These are phyloP conservation scores for Fonsecaea nubica DNA, from an alignment of 2,329 filamentous ascomycete species.

Conservation along the genomic window DNA sequence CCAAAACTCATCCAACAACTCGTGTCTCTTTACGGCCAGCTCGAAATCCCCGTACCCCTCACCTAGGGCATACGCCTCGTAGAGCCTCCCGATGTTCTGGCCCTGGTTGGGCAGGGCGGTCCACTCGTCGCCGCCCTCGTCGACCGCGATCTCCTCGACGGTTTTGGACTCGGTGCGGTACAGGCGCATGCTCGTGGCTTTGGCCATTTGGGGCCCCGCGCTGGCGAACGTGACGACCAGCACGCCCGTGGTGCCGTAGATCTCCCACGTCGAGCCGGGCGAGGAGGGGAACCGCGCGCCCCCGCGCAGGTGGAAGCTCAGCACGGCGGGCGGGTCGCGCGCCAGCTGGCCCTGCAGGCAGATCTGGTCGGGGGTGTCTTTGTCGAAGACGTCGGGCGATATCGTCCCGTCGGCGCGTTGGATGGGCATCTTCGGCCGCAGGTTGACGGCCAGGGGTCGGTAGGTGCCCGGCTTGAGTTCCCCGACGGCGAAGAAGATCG, in stretches of 20 bases:
- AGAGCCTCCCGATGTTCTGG: conserved; percentile 61
- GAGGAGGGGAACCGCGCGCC: conserved; percentile 37
- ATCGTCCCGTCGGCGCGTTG: conserved; percentile 34
- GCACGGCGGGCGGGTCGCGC: conserved; percentile 30
- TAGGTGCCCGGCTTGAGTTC: conserved; percentile 37
- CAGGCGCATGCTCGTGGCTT: conserved; percentile 56
- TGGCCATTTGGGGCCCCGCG: conserved; percentile 47
- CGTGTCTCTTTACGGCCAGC: conserved; percentile 55
- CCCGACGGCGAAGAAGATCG: conserved; percentile 37
- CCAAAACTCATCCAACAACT: conserved; percentile 52
- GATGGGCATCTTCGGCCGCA: conserved; percentile 35
- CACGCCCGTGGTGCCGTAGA: conserved; percentile 48
- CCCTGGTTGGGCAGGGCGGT: conserved; percentile 54
- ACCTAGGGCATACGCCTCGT: conserved; percentile 60
- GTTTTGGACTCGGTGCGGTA: conserved; percentile 57
- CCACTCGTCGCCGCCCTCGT: conserved; percentile 56
- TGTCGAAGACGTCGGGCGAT: conserved; percentile 36
- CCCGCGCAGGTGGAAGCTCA: conserved; percentile 38
- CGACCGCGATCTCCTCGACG: conserved; percentile 50
- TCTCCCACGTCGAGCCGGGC: conserved; percentile 40
- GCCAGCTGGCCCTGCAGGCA: conserved; percentile 37
- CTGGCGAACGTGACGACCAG: conserved; percentile 48
- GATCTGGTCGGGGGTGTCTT: conserved; percentile 41
- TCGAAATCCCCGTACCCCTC: conserved; percentile 53
- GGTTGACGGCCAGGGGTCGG: conserved; percentile 35